Percentiles rank a stretch among this genome's conserved stretches.
Evolutionary conservation across 164 flowering plant genomes (phyloP).

Genomic region (Umbellularia californica): DNA sequence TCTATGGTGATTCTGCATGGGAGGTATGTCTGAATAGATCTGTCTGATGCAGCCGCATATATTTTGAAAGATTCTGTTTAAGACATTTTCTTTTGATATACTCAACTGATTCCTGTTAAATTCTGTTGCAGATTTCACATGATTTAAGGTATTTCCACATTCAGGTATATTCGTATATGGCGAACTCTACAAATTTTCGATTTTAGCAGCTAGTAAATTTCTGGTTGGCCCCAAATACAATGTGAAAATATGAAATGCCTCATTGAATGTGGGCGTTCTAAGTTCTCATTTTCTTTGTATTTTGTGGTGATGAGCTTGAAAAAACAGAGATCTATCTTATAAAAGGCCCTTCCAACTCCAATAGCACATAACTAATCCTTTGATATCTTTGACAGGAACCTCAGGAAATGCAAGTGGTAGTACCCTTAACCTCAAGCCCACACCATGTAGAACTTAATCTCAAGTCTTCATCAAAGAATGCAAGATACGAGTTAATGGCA

Average conservation of each 20-base stretch:
- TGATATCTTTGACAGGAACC: constrained; percentile 43
- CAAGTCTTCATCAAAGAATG: constrained; percentile 37
- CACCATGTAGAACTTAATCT: constrained; percentile 72
- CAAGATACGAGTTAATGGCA: constrained; percentile 59
- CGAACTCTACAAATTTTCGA: not conserved
- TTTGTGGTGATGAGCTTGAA: not conserved
- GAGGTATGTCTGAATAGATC: constrained; percentile 39
- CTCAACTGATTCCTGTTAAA: not conserved
- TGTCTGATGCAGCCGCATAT: not conserved
- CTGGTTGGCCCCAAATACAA: not conserved
- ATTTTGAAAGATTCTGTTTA: not conserved
- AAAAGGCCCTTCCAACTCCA: not conserved
- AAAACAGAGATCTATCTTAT: not conserved
- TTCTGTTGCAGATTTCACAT: constrained; percentile 45
- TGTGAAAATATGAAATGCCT: not conserved
- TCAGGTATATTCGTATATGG: constrained; percentile 33
- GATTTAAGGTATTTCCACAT: constrained; percentile 46
- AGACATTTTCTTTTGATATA: not conserved
- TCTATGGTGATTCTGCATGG: constrained; percentile 52
- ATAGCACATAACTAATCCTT: not conserved
- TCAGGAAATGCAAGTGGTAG: constrained; percentile 37
- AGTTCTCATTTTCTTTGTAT: not conserved
- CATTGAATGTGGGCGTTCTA: not conserved
- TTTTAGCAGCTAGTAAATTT: not conserved
- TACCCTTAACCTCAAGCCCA: constrained; percentile 60